Base-by-base conservation (phyloP, 352 stramenopile genomes). In the Pythium rhizo-oryzae region DNA sequence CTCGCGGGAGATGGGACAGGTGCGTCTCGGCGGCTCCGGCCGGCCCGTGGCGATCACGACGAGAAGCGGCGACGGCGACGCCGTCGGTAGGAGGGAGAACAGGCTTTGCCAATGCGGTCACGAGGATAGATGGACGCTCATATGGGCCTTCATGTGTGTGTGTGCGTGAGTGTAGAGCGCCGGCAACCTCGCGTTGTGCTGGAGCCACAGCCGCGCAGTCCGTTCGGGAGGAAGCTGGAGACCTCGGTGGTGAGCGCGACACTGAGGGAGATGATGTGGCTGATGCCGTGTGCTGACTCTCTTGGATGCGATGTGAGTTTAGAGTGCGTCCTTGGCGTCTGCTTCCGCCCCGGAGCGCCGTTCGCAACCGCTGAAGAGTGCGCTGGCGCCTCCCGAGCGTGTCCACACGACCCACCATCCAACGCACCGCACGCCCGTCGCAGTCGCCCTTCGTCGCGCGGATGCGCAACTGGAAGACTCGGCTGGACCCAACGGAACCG, bases 11-110 rank as follows among this genome's bases (percentile, higher is more conserved):
- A 90, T 90, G 79, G 84, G 80, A 0, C 75, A 55, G 23, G 57
- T 92, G 39, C 81, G 79, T 1, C 61, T 92, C 7, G 84, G 84
- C 11, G 67, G 78, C 6, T 86, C 84, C 2, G 79, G 80, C 1
- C 71, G 77, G 9, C 70, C 80, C 25, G 79, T 86, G 0, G 68
- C 74, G 37, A 72, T 77, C 24, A 5, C 21, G 12, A 19, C 44
- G 33, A 16, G 50, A 51, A 19, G 13, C 8, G 15, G 33, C 33
- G 33, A 39, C 33, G 11, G 33, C 33, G 33, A 39, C 33, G 33
- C 6, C 11, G 33, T 11, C 5, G 33, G 33, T 39, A 39, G 33
- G 33, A 11, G 33, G 6, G 33, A 39, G 33, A 39, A 11, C 33
- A 11, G 33, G 11, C 33, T 39, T 11, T 11, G 5, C 5, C 5